Evolutionary conservation across 768 basidiomycete species (phyloP).

Genomic region (Rubroboletus pulcherrimus): DNA sequence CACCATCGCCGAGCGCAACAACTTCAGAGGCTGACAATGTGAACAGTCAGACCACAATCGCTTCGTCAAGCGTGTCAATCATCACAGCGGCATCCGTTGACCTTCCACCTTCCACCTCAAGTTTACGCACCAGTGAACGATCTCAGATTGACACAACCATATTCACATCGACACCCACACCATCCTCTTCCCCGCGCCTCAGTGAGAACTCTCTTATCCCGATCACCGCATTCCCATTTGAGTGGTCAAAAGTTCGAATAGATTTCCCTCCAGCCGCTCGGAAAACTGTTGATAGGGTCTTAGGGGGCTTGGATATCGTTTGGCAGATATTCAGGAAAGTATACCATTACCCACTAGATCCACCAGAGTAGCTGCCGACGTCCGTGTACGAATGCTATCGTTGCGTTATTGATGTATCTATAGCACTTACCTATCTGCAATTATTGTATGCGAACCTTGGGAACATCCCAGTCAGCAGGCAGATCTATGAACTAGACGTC

Average conservation of each 20-base stretch:
- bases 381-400: conserved; percentile 8
- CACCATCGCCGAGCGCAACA: conserved; percentile 6
- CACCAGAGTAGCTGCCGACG: conserved; percentile 19
- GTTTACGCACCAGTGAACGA: conserved; percentile 8
- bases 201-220: conserved; percentile 21
- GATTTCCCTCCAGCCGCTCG: conserved; percentile 26
- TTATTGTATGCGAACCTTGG: not conserved
- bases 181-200: conserved; percentile 5
- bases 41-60: conserved; percentile 1
- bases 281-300: conserved; percentile 22
- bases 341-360: conserved; percentile 35
- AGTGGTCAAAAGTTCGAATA: conserved; percentile 28
- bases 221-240: conserved; percentile 19
- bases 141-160: conserved; percentile 9
- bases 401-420: conserved; percentile 10
- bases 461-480: not conserved
- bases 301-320: conserved; percentile 26
- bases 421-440: conserved; percentile 1
- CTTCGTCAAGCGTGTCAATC: conserved; percentile 6
- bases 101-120: conserved; percentile 1
- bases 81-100: conserved; percentile 6
- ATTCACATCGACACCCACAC: conserved; percentile 13
- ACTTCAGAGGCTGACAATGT: not conserved
- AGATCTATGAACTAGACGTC: not conserved
- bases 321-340: conserved; percentile 31